phyloP scores from a whole-genome alignment of 257 asterid species.

The Solanum lycopersicoides region DNA sequence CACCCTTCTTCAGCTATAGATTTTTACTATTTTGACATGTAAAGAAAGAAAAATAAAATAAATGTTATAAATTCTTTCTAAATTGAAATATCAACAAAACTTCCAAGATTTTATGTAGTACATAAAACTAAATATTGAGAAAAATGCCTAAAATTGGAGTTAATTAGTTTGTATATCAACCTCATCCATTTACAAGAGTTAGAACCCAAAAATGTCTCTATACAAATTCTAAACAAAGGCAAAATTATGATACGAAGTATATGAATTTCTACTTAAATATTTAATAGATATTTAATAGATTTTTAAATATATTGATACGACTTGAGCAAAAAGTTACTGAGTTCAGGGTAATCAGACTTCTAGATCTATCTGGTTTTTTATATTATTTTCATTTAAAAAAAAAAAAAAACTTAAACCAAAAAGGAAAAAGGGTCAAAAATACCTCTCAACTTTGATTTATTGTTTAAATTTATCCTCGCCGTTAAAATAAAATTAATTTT shows the following conservation, averaged over 20 bases:
- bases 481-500: too few relatives aligned
- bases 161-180: not conserved
- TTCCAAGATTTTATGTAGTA: not conserved
- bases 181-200: not conserved
- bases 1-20: not conserved
- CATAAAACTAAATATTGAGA: not conserved
- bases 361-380: not conserved
- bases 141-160: not conserved
- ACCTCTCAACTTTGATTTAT: too few relatives aligned
- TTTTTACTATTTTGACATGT: not conserved
- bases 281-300: not conserved
- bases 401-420: not conserved
- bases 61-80: not conserved
- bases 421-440: too few relatives aligned
- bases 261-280: not conserved
- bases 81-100: not conserved
- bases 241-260: not conserved
- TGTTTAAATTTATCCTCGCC: too few relatives aligned
- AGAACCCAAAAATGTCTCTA: not conserved
- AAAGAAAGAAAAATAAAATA: not conserved
- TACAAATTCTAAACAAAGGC: not conserved
- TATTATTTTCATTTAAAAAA: not conserved
- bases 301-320: not conserved
- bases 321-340: not conserved
- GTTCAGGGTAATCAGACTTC: not conserved